These are phyloP conservation scores for Ceratobasidium theobromae DNA, from an alignment of 1,284 basidiomycete genomes.

Conservation along the genomic window DNA sequence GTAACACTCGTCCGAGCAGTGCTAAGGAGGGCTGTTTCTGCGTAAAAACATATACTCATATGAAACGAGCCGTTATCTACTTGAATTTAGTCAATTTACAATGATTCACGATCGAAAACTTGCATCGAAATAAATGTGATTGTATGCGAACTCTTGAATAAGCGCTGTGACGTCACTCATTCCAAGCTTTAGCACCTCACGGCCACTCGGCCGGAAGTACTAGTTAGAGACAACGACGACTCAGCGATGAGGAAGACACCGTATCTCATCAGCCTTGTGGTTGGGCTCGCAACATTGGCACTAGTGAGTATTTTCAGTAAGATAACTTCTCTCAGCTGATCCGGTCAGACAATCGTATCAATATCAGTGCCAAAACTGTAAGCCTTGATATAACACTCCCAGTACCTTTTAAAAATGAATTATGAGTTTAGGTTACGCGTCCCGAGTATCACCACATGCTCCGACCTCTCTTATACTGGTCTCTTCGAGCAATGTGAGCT, in stretches of 20 bases:
- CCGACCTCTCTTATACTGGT: constrained; percentile 2
- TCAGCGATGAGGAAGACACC: constrained; percentile 63
- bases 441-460: background rate
- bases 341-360: background rate
- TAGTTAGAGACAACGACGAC: background rate
- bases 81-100: too few species aligned
- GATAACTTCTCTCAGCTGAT: background rate
- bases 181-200: background rate
- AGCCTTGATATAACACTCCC: background rate
- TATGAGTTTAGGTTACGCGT: background rate
- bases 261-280: constrained; percentile 60
- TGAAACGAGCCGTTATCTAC: background rate
- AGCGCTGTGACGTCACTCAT: background rate
- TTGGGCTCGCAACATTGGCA: constrained; percentile 52
- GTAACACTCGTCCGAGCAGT: constrained; percentile 36
- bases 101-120: too few species aligned
- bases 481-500: constrained; percentile 16
- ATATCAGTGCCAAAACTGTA: constrained; percentile 9
- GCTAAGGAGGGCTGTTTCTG: constrained; percentile 20
- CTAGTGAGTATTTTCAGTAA: constrained; percentile 50
- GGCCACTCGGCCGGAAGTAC: background rate
- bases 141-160: too few species aligned
- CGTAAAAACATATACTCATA: background rate
- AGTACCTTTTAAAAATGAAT: background rate
- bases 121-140: too few species aligned